Evolutionary conservation across 1,139 yeast species (phyloP).

Genomic region (Pichia sp.): DNA sequence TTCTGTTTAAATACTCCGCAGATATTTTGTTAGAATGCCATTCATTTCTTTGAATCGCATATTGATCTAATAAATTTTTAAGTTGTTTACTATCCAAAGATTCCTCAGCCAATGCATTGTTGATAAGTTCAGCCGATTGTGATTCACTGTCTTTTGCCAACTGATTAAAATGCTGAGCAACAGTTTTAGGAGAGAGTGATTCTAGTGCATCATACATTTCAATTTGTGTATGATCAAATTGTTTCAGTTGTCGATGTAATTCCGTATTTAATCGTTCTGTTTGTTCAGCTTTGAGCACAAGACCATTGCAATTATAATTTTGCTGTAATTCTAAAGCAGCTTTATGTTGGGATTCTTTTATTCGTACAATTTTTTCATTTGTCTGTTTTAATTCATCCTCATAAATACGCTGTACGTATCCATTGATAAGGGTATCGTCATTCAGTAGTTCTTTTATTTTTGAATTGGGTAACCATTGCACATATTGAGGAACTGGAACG

Average conservation of each 20-base stretch:
- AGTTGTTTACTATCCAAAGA: constrained; percentile 16
- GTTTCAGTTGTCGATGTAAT: constrained; percentile 15
- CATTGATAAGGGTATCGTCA: constrained; percentile 26
- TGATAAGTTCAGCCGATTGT: constrained; percentile 10
- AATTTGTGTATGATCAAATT: constrained; percentile 24
- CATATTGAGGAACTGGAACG: constrained; percentile 4
- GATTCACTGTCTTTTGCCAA: constrained; percentile 30
- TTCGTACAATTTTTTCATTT: constrained; percentile 11
- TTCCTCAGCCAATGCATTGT: constrained; percentile 22
- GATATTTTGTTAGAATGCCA: constrained; percentile 7
- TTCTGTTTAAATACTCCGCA: background rate
- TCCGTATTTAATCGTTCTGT: constrained; percentile 15
- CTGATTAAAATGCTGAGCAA: constrained; percentile 31
- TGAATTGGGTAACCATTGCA: constrained; percentile 19
- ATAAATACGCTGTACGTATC: constrained; percentile 23
- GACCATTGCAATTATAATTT: constrained; percentile 16
- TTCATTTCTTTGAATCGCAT: constrained; percentile 37
- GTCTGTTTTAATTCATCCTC: constrained; percentile 10
- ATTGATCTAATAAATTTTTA: constrained; percentile 37
- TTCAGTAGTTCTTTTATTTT: constrained; percentile 27
- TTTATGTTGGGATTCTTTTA: constrained; percentile 15
- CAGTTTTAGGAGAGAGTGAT: constrained; percentile 6
- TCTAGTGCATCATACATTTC: constrained; percentile 36
- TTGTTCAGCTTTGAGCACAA: constrained; percentile 5
- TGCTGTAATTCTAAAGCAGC: constrained; percentile 27